These are phyloP conservation scores for Wickerhamomyces hampshirensis DNA, from an alignment of 805 yeast species.

Conservation along the genomic window DNA sequence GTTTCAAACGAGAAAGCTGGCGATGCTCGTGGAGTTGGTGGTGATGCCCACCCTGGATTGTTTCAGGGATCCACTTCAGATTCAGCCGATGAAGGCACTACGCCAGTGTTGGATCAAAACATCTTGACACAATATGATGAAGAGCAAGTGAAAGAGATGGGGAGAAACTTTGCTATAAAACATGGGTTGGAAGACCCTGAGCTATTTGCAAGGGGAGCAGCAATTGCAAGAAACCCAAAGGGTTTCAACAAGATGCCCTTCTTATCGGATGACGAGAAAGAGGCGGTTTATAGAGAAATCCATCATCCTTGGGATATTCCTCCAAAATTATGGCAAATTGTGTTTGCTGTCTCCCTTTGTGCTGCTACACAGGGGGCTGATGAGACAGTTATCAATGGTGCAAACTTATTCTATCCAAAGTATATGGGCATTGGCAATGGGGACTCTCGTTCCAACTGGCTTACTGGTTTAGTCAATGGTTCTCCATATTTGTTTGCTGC, in stretches of 20 bases:
- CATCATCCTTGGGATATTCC: constrained; percentile 42
- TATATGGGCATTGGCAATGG: constrained; percentile 46
- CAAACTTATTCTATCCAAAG: constrained; percentile 54
- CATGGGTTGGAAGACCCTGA: constrained; percentile 43
- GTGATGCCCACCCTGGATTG: constrained; percentile 5
- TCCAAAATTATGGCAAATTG: constrained; percentile 45
- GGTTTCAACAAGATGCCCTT: constrained; percentile 54
- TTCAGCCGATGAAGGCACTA: constrained; percentile 1
- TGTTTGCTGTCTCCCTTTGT: constrained; percentile 66
- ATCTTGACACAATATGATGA: constrained; percentile 54
- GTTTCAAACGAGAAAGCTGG: background rate
- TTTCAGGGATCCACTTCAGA: constrained; percentile 3
- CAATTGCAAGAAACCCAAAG: constrained; percentile 57
- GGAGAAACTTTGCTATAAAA: constrained; percentile 57
- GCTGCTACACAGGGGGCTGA: constrained; percentile 83
- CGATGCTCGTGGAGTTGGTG: background rate
- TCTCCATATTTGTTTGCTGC: constrained; percentile 69
- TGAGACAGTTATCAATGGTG: constrained; percentile 73
- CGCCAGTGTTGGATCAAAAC: constrained; percentile 30
- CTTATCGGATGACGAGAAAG: constrained; percentile 50
- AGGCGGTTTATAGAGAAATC: constrained; percentile 41
- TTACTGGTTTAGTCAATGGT: constrained; percentile 61
- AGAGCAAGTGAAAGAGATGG: constrained; percentile 64
- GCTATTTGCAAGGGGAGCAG: constrained; percentile 61
- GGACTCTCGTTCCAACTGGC: constrained; percentile 47